Evolutionary conservation across 352 stramenopile species (phyloP), one percentile per base, ranked within the genome.

Genomic region (Pythium phragmiticola): DNA sequence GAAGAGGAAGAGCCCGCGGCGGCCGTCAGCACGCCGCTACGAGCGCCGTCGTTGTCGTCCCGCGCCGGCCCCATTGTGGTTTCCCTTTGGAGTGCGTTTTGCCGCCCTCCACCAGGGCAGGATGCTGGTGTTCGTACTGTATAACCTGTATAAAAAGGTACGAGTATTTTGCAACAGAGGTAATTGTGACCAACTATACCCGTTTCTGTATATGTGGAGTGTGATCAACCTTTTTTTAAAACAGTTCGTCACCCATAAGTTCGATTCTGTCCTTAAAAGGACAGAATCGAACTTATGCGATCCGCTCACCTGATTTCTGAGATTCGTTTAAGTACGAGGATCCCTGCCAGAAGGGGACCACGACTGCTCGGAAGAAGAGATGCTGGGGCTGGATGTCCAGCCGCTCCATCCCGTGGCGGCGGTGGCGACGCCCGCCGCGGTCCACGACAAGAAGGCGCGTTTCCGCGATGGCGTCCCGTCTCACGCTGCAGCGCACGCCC

Each of bases 371-470:
- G 49, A 30, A 30, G 2, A 30, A 30, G 26, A 49, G 5, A 60
- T 60, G 53, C 53, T 60, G 4, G 42, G 48, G 21, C 14, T 60
- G 19, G 39, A 39, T 13, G 34, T 39, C 4, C 34, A 60, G 53
- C 53, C 37, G 26, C 42, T 60, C 6, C 21, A 50, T 9, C 53
- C 53, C 16, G 42, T 51, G 30, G 52, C 52, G 37, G 53, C 53
- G 16, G 5, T 60, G 11, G 53, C 53, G 53, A 49, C 53, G 41
- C 53, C 53, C 14, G 53, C 53, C 4, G 50, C n/a, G 17, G 17
- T 50, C n/a, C 19, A 33, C 21, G 17, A 46, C 34, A n/a, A 36
- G 13, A 60, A 60, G 53, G 33, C 11, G 23, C 23, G 7, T 17
- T n/a, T 14, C 6, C 33, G 17, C 28, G 14, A 4, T 19, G 36